These are phyloP conservation scores for Castanea sativa DNA, from an alignment of 306 rosid species.

Conservation along the genomic window DNA sequence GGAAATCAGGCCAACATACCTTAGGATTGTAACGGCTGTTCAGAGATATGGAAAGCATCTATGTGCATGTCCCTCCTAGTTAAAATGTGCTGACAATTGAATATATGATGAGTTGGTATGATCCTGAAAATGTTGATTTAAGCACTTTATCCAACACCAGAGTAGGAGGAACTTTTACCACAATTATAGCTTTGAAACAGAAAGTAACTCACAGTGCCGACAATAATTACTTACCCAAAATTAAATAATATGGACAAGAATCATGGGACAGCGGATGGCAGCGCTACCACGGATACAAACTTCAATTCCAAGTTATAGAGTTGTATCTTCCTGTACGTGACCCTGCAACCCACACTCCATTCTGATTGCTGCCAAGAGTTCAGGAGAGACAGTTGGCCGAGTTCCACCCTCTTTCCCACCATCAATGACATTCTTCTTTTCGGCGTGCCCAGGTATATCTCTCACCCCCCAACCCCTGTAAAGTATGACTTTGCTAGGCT, in stretches of 20 bases:
- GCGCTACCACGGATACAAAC: not conserved
- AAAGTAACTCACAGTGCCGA: too few relatives aligned
- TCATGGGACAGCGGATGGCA: not conserved
- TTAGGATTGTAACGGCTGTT: not conserved
- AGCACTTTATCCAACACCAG: not conserved
- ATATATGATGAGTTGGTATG: not conserved
- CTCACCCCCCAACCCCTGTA: constrained; percentile 90
- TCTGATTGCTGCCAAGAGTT: constrained; percentile 83
- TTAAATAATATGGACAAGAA: not conserved
- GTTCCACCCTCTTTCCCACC: constrained; percentile 18
- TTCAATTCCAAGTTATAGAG: not conserved
- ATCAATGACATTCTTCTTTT: constrained; percentile 19
- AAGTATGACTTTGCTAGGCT: constrained; percentile 81
- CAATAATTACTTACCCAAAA: too few relatives aligned
- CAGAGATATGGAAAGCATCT: not conserved
- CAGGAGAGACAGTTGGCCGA: constrained; percentile 52
- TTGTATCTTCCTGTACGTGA: constrained; percentile 19
- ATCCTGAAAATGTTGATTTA: not conserved
- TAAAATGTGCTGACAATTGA: not conserved
- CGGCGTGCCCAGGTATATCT: constrained; percentile 23
- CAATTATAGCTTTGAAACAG: too few relatives aligned
- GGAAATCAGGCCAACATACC: too few relatives aligned
- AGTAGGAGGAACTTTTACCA: not conserved
- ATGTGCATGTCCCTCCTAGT: not conserved
- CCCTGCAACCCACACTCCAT: constrained; percentile 73